Evolutionary conservation across 371 early-diverging fungal species (phyloP).

Genomic region (Cokeromyces recurvatus): DNA sequence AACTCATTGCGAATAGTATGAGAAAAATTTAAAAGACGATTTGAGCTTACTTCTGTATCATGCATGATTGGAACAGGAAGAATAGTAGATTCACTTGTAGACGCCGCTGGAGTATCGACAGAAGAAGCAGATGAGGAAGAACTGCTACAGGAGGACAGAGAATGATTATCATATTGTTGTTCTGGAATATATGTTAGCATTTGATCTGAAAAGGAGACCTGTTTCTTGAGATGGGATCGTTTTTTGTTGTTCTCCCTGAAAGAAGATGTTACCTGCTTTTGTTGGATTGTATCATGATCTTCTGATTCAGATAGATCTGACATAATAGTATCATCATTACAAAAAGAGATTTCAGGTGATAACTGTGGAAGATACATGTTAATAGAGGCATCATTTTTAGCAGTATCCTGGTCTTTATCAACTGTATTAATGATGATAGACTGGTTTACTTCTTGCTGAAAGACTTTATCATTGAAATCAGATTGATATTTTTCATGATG

Average conservation of each 20-base stretch:
- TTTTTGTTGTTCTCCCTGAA: no score
- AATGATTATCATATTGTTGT: no score
- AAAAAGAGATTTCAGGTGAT: constrained; percentile 15
- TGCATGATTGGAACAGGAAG: no score
- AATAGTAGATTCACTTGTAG: not conserved
- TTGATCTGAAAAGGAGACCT: constrained; percentile 18
- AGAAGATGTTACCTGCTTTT: no score
- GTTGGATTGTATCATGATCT: not conserved
- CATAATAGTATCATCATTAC: not conserved
- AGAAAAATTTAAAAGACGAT: not conserved
- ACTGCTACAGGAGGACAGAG: no score
- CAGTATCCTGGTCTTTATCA: not conserved
- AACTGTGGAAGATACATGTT: constrained; percentile 15
- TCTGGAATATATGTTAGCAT: constrained; percentile 7
- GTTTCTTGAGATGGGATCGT: constrained; percentile 12
- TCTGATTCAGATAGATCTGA: no score
- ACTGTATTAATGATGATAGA: not conserved
- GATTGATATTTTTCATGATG: no score
- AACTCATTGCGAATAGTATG: not conserved
- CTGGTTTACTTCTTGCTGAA: not conserved
- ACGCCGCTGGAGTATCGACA: not conserved
- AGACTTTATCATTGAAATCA: no score
- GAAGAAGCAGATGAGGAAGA: not conserved
- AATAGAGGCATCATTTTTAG: not conserved
- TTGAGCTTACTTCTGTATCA: no score